These are phyloP conservation scores for Skeletonema menzelii DNA, from an alignment of 108 stramenopile genomes.

Conservation along the genomic window DNA sequence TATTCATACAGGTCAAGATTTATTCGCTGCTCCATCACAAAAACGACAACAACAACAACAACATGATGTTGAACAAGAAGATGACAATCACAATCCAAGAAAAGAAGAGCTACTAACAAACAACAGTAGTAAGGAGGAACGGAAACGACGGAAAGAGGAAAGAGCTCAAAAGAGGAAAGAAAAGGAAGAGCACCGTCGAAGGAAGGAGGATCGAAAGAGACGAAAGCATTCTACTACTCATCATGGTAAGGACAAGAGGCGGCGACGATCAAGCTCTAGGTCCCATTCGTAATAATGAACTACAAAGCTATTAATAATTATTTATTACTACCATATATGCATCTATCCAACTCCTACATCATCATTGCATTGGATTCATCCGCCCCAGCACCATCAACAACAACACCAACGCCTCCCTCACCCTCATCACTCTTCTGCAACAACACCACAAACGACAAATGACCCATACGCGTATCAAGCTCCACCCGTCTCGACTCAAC, in stretches of 20 bases:
- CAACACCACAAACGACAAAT: constrained; percentile 41
- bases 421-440: neutral
- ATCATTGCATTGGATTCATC: neutral
- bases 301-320: neutral
- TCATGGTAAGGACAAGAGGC: neutral
- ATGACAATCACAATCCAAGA: constrained; percentile 17
- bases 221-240: constrained; percentile 14
- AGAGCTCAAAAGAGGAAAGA: constrained; percentile 49
- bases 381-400: neutral
- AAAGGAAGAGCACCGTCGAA: constrained; percentile 42
- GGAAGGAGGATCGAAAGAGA: constrained; percentile 44
- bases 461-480: constrained; percentile 41
- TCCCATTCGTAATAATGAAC: neutral
- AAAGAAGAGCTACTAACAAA: no score
- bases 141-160: constrained; percentile 48
- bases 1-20: constrained; percentile 87
- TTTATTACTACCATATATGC: neutral
- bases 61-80: no score
- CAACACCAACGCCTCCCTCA: neutral
- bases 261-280: neutral
- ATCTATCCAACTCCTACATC: neutral
- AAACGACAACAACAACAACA: no score
- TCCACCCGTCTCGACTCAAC: constrained; percentile 31
- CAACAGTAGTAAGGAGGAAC: constrained; percentile 38
- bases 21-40: constrained; percentile 82